Evolutionary conservation across 1,139 yeast genomes (phyloP).

Genomic region (Fermentozyma sake): DNA sequence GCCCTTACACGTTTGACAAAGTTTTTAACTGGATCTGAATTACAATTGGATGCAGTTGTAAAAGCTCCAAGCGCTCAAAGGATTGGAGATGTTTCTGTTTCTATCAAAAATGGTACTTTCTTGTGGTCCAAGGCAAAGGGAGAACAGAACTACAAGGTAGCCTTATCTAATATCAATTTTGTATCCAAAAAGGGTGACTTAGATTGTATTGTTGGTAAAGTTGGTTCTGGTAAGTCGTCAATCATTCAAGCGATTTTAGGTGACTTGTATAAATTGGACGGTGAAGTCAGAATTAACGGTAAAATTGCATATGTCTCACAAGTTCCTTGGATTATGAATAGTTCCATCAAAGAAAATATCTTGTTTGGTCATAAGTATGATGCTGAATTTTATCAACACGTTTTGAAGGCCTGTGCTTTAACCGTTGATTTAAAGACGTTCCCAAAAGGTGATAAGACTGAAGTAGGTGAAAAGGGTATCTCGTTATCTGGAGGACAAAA

Average conservation of each 20-base stretch:
- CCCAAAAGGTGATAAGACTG: slow-evolving; percentile 85
- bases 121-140: slow-evolving; percentile 82
- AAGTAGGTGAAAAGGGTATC: slow-evolving; percentile 96
- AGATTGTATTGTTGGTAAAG: slow-evolving; percentile 86
- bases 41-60: slow-evolving; percentile 74
- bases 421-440: slow-evolving; percentile 66
- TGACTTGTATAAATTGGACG: slow-evolving; percentile 75
- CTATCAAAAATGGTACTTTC: slow-evolving; percentile 72
- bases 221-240: slow-evolving; percentile 91
- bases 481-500: slow-evolving; percentile 96
- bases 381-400: slow-evolving; percentile 70
- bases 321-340: slow-evolving; percentile 92
- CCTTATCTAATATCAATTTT: slow-evolving; percentile 68
- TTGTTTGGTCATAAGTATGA: slow-evolving; percentile 86
- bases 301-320: slow-evolving; percentile 89
- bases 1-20: slow-evolving; percentile 72
- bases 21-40: slow-evolving; percentile 72
- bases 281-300: slow-evolving; percentile 72
- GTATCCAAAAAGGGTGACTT: slow-evolving; percentile 74
- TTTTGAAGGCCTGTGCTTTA: slow-evolving; percentile 86
- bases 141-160: slow-evolving; percentile 58
- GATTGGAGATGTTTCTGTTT: slow-evolving; percentile 67
- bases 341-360: slow-evolving; percentile 84
- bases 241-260: slow-evolving; percentile 81
- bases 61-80: slow-evolving; percentile 47